A percentile compares a stretch with the other conserved stretches of the same genome.
These are phyloP conservation scores for Magnusiomyces ingens DNA, from an alignment of 1,139 yeast species.

Conservation along the genomic window DNA sequence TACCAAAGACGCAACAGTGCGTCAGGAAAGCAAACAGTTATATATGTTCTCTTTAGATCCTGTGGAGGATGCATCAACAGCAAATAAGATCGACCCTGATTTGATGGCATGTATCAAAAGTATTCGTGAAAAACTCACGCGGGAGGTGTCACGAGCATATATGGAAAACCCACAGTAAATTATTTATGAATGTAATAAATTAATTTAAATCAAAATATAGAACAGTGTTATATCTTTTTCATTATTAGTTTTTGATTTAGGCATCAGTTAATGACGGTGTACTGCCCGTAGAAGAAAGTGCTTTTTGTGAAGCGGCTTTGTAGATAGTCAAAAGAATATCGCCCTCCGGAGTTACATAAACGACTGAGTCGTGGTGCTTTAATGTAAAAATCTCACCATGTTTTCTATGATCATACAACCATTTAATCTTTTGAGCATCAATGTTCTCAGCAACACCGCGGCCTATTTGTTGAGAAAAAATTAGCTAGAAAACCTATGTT, in stretches of 20 bases:
- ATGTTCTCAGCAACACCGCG: conserved; percentile 26
- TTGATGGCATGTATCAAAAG: conserved; percentile 12
- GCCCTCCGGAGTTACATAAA: conserved; percentile 9
- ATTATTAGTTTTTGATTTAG: background rate
- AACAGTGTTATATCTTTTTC: background rate
- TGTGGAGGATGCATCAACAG: background rate
- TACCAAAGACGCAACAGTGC: background rate
- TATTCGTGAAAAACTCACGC: conserved; percentile 20
- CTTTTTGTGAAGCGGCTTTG: conserved; percentile 1
- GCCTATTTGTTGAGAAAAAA: conserved; percentile 7
- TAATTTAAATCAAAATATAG: background rate
- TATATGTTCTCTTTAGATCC: background rate
- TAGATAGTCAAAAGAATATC: conserved; percentile 12
- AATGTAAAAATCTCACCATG: conserved; percentile 5
- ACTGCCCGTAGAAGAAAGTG: background rate
- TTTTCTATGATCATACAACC: conserved; percentile 12
- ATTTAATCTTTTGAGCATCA: conserved; percentile 25
- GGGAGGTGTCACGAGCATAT: conserved; percentile 23
- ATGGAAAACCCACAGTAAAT: conserved; percentile 20
- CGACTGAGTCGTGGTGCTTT: conserved; percentile 1
- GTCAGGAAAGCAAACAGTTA: background rate
- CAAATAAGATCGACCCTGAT: conserved; percentile 4
- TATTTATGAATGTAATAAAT: background rate
- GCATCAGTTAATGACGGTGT: background rate
- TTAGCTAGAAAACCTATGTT: background rate